A percentile compares a stretch with the other conserved stretches of the same genome.
Evolutionary conservation across 345 rosid genomes (phyloP).

Genomic region (Moricandia moricandioides): DNA sequence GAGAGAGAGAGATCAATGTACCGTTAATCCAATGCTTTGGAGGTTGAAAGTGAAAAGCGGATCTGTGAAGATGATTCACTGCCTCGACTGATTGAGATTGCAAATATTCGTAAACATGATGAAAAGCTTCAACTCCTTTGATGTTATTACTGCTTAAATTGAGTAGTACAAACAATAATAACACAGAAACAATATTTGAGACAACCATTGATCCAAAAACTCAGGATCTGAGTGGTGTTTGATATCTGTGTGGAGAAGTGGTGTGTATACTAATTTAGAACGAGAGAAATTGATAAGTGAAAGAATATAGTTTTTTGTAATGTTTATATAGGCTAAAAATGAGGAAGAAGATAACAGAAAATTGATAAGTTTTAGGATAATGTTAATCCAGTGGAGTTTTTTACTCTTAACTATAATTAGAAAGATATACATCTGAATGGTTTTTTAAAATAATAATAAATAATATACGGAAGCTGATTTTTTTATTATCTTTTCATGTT

Average conservation of each 20-base stretch:
- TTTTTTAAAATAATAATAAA: not conserved
- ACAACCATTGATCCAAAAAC: conserved; percentile 12
- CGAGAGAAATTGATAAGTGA: conserved; percentile 14
- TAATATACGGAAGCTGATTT: not conserved
- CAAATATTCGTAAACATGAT: conserved; percentile 38
- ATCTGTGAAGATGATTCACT: conserved; percentile 47
- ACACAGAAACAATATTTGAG: not conserved
- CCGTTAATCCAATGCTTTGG: conserved; percentile 87
- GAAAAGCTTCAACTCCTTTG: conserved; percentile 41
- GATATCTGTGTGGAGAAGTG: not conserved
- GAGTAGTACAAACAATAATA: conserved; percentile 18
- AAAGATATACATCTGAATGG: not conserved
- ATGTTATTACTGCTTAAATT: conserved; percentile 33
- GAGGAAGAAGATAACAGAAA: conserved; percentile 12
- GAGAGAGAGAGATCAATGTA: conserved; percentile 28
- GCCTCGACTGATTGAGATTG: conserved; percentile 42
- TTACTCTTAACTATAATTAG: conserved; percentile 20
- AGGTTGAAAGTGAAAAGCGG: conserved; percentile 84
- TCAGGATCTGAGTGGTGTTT: not conserved
- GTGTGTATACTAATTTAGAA: not conserved
- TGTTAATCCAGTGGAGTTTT: conserved; percentile 21
- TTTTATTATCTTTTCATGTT: not conserved
- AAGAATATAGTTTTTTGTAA: not conserved
- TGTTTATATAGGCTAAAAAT: conserved; percentile 16
- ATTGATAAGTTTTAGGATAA: conserved; percentile 11